These are phyloP conservation scores for Brassica cretica DNA, from an alignment of 345 rosid genomes.

Conservation along the genomic window DNA sequence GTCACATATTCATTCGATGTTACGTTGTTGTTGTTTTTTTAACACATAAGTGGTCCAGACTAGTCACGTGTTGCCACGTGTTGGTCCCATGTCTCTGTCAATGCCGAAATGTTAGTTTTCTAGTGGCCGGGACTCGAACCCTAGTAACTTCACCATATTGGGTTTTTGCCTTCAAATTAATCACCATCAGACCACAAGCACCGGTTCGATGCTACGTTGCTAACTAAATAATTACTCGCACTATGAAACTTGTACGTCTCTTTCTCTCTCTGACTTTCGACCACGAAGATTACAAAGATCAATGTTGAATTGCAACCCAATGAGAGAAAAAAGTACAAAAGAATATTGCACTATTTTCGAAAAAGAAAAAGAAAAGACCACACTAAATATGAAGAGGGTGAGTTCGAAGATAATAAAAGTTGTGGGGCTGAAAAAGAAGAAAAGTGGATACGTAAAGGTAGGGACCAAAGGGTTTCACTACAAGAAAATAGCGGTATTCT, in stretches of 20 bases:
- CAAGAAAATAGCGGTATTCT: too few relatives aligned
- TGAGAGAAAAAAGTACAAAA: neutral
- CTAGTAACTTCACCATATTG: too few relatives aligned
- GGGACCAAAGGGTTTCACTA: constrained; percentile 38
- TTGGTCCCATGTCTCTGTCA: too few relatives aligned
- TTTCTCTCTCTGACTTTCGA: constrained; percentile 3
- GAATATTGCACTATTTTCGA: neutral
- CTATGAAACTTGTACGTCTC: constrained; percentile 6
- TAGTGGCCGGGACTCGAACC: too few relatives aligned
- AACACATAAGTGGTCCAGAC: too few relatives aligned
- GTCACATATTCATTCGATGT: neutral
- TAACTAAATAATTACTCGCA: neutral
- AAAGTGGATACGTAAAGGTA: constrained; percentile 33
- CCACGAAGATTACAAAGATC: constrained; percentile 23
- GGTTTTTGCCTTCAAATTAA: too few relatives aligned
- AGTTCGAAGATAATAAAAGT: constrained; percentile 19
- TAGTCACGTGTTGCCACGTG: too few relatives aligned
- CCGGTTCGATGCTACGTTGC: neutral
- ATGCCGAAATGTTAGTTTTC: too few relatives aligned
- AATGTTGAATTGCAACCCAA: constrained; percentile 22
- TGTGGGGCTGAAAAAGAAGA: constrained; percentile 31
- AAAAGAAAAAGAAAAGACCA: constrained; percentile 1
- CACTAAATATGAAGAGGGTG: constrained; percentile 40
- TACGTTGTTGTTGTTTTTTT: neutral
- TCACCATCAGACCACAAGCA: too few relatives aligned